Conservation (phyloP, 2,329 filamentous ascomycete genomes). For the Botrytis elliptica region DNA sequence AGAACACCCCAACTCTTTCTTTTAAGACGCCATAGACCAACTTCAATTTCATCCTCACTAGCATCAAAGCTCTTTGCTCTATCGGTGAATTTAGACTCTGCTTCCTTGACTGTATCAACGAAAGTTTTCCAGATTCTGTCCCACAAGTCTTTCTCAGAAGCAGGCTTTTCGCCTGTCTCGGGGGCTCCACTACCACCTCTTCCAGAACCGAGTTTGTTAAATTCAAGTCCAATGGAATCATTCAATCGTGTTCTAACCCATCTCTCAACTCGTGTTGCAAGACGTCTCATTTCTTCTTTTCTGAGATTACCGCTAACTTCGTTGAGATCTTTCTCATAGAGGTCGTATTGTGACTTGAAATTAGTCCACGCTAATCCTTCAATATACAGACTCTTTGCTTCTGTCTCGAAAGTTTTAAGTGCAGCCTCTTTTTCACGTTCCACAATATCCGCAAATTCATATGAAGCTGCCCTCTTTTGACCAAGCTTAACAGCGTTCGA, state of each 20-base stretch:
- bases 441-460: constrained; percentile 96
- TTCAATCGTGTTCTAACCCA: constrained; percentile 88
- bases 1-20: constrained; percentile 94
- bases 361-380: constrained; percentile 84
- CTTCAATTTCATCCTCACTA: constrained; percentile 83
- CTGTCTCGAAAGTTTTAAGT: constrained; percentile 70
- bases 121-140: constrained; percentile 93
- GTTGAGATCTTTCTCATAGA: constrained; percentile 89
- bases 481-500: constrained; percentile 83
- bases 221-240: constrained; percentile 87
- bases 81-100: constrained; percentile 81
- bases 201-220: constrained; percentile 92
- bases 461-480: constrained; percentile 85
- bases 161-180: constrained; percentile 70
- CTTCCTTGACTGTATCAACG: constrained; percentile 76
- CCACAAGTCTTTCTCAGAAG: constrained; percentile 85
- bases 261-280: constrained; percentile 87
- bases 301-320: constrained; percentile 81
- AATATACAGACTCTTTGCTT: constrained; percentile 72
- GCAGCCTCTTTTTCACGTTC: constrained; percentile 75
- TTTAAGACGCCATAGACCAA: constrained; percentile 88
- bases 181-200: constrained; percentile 79
- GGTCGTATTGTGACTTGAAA: constrained; percentile 72
- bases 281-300: constrained; percentile 92
- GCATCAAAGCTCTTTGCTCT: constrained; percentile 93